A percentile compares a stretch with the other conserved stretches of the same genome.
Conservation (phyloP, 2,329 filamentous ascomycete genomes). For the Cercospora beticola region DNA sequence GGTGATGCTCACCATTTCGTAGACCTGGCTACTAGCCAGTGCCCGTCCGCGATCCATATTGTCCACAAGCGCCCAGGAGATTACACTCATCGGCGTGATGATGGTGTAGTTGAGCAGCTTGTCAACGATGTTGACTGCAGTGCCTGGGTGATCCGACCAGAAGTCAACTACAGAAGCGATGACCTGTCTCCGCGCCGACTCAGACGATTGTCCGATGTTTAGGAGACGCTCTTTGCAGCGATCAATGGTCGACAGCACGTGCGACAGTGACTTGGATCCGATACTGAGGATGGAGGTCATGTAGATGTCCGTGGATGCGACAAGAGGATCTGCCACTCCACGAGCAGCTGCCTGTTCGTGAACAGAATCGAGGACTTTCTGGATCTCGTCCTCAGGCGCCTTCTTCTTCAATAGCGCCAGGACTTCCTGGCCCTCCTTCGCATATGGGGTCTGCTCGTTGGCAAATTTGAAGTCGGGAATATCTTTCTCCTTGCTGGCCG, state of each 20-base stretch:
- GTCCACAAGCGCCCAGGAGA: constrained; percentile 84
- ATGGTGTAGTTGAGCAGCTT: constrained; percentile 98
- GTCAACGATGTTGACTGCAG: constrained; percentile 89
- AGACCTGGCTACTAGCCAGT: constrained; percentile 74
- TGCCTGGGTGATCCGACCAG: constrained; percentile 89
- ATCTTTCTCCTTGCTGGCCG: constrained; percentile 87
- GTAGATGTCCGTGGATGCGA: constrained; percentile 89
- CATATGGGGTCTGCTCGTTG: constrained; percentile 72
- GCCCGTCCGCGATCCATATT: constrained; percentile 53
- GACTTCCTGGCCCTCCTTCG: constrained; percentile 79
- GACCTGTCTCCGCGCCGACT: constrained; percentile 79
- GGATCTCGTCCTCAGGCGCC: constrained; percentile 81
- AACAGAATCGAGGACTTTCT: constrained; percentile 75
- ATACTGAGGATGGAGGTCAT: constrained; percentile 91
- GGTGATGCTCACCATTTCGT: constrained; percentile 86
- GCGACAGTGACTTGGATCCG: constrained; percentile 91
- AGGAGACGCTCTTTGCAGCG: constrained; percentile 87
- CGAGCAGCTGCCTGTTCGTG: constrained; percentile 72
- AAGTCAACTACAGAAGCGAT: constrained; percentile 87
- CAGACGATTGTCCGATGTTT: constrained; percentile 71
- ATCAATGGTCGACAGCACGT: constrained; percentile 93
- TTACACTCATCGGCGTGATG: constrained; percentile 76
- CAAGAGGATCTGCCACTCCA: constrained; percentile 69
- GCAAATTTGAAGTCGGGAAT: constrained; percentile 94
- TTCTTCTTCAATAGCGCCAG: constrained; percentile 78